Evolutionary conservation across 192 early-diverging fungal genomes (phyloP), one percentile per base, ranked within the genome.

Genomic region (Linnemannia zychae): DNA sequence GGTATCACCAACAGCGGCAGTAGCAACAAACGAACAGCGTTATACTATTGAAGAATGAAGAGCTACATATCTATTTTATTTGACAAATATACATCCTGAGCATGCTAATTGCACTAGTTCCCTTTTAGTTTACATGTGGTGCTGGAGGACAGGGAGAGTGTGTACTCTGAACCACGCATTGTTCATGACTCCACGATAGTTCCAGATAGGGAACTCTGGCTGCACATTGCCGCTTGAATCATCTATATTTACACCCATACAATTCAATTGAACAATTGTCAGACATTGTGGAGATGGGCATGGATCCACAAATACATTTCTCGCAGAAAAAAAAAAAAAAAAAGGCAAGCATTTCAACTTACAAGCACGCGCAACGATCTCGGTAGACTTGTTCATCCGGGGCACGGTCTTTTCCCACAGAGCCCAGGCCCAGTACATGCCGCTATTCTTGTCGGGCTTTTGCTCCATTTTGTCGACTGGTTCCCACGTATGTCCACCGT

Each of bases 141-240:
- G 49, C 7, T 77, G 66, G 16, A 77, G 82, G 18, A 72, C 46
- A 40, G 78, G 77, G 34, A 47, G 78, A 37, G 72, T 74, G 72
- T 76, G 50, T 20, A 71, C 72, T 47, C 74, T 72, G 49, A 37
- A 79, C 87, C 93, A 93, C 11, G 92, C 87, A 80, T 95, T 95
- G 85, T 94, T 95, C 93, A 95, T 94, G n/a, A 95, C 95, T 6
- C 95, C 95, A 24, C 95, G 90, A 72, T 94, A 95, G 86, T 95
- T 95, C 95, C 95, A 95, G 22, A 93, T 90, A 0, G 95, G 91
- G 4, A 89, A 77, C 72, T 94, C 93, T 22, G 96, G 97, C 87
- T 98, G 97, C 33, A 92, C 94, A 84, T 98, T 98, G 75, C 97
- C 97, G 40, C 91, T 88, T n/a, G 92, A 91, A 86, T 98, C 97